phyloP scores from a whole-genome alignment of 305 asterid genomes.

The Fraxinus sp. region DNA sequence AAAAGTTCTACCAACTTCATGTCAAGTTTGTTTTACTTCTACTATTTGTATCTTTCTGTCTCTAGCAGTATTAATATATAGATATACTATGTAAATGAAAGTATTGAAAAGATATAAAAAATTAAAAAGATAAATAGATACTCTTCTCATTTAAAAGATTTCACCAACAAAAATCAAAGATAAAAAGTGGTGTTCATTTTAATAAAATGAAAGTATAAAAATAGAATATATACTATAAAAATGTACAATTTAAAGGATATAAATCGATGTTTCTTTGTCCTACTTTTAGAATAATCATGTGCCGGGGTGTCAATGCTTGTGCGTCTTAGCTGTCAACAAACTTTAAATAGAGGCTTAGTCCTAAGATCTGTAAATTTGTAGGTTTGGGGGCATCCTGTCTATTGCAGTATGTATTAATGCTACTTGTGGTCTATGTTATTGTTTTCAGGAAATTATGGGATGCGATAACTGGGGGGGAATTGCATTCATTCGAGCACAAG shows the following conservation, averaged over 20 bases:
- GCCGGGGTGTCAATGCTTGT: neutral
- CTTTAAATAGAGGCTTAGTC: neutral
- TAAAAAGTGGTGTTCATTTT: neutral
- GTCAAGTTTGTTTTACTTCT: neutral
- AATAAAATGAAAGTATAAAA: neutral
- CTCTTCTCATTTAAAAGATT: neutral
- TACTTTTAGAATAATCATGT: neutral
- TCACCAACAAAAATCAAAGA: neutral
- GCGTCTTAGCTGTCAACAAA: neutral
- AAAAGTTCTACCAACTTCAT: neutral
- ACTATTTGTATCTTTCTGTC: neutral
- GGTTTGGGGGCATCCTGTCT: neutral
- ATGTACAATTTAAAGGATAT: neutral
- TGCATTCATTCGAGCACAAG: conserved; percentile 93
- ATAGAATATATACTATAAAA: neutral
- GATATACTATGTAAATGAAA: neutral
- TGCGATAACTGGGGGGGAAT: conserved; percentile 83
- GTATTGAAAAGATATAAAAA: neutral
- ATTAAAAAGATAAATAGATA: neutral
- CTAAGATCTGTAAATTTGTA: conserved; percentile 16
- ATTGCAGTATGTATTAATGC: conserved; percentile 57
- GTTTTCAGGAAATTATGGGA: conserved; percentile 89
- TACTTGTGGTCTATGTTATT: neutral
- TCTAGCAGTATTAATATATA: neutral
- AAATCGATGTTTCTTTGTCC: neutral